phyloP scores from a whole-genome alignment of 2,329 filamentous ascomycete species.

The Pseudogymnoascus sp. region DNA sequence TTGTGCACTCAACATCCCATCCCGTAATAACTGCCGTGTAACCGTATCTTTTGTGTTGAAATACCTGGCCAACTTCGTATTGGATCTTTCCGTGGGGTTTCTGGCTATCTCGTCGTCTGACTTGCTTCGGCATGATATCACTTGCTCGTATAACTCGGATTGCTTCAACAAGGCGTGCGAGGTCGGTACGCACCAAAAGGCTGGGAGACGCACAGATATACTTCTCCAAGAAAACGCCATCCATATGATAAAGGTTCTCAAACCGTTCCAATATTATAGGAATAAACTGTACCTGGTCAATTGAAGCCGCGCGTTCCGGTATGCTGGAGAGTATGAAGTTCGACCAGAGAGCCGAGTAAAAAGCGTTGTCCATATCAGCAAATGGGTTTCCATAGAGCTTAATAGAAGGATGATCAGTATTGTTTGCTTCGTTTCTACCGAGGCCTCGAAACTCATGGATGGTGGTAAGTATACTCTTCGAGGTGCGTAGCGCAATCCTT shows the following conservation, averaged over 20 bases:
- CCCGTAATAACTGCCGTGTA: constrained; percentile 79
- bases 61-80: constrained; percentile 74
- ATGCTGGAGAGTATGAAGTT: constrained; percentile 29
- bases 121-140: constrained; percentile 46
- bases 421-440: constrained; percentile 11
- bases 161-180: constrained; percentile 39
- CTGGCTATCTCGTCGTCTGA: constrained; percentile 26
- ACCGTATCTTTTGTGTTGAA: constrained; percentile 70
- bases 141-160: constrained; percentile 47
- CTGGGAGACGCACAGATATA: constrained; percentile 24
- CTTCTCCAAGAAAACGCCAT: constrained; percentile 31
- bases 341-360: constrained; percentile 33
- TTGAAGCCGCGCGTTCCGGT: constrained; percentile 17
- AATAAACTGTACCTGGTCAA: constrained; percentile 27
- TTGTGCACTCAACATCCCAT: constrained; percentile 58
- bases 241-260: constrained; percentile 31
- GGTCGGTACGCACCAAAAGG: constrained; percentile 12
- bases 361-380: constrained; percentile 30
- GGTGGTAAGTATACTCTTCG: constrained; percentile 73
- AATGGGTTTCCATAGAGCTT: constrained; percentile 25
- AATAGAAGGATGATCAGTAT: constrained; percentile 31
- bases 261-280: constrained; percentile 30
- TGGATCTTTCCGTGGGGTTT: constrained; percentile 37
- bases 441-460: constrained; percentile 44
- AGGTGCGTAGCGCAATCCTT: constrained; percentile 66